A percentile compares a stretch with the other conserved stretches of the same genome.
These are phyloP conservation scores for Melaleuca alternifolia DNA, from an alignment of 345 rosid species.

Conservation along the genomic window DNA sequence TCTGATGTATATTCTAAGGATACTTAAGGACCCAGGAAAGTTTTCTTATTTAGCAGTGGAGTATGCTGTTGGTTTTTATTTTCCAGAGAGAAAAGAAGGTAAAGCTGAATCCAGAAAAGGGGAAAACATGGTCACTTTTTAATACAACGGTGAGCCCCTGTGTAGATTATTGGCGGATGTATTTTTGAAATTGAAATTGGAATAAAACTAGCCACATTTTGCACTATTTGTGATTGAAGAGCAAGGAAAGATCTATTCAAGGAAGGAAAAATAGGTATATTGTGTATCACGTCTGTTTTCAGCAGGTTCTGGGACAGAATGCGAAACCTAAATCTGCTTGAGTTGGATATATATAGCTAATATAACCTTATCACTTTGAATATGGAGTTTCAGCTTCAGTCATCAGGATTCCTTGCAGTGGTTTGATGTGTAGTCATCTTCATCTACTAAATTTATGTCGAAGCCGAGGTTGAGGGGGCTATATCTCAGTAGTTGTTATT, in stretches of 20 bases:
- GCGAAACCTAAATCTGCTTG: not conserved
- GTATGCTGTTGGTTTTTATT: not conserved
- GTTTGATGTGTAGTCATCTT: not conserved
- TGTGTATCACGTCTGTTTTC: not conserved
- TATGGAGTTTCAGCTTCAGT: not conserved
- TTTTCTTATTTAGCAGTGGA: not conserved
- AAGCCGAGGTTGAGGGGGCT: not conserved
- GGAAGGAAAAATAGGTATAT: not conserved
- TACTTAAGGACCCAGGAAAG: not conserved
- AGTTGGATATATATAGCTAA: not conserved
- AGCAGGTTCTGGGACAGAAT: not conserved
- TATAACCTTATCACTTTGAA: not conserved
- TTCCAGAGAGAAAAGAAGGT: not conserved
- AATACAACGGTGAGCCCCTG: not conserved
- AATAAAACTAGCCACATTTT: not conserved
- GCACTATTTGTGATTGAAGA: not conserved
- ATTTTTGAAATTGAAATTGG: not conserved
- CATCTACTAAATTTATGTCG: not conserved
- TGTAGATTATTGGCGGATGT: not conserved
- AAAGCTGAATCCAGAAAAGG: not conserved
- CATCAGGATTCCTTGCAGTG: not conserved
- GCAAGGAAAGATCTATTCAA: not conserved
- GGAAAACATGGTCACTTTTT: not conserved
- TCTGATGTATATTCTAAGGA: not conserved
- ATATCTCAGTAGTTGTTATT: not conserved